phyloP scores from a whole-genome alignment of 2,329 filamentous ascomycete species.

The Trichoderma atrobrunneum region DNA sequence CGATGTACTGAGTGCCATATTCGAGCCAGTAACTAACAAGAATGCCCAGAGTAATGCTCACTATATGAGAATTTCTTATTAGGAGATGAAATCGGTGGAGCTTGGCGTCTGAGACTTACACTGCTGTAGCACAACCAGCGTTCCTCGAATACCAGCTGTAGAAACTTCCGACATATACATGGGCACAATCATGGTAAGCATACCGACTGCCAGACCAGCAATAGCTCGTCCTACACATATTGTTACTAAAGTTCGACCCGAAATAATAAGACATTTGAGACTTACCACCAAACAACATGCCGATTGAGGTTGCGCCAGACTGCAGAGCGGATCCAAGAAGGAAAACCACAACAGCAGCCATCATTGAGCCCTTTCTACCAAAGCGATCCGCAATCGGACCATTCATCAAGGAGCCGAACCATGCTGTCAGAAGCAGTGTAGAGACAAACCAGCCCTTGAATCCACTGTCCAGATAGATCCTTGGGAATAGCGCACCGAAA shows the following conservation, averaged over 20 bases:
- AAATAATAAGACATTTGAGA: not conserved
- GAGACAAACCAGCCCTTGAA: constrained; percentile 55
- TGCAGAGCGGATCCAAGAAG: constrained; percentile 45
- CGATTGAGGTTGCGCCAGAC: constrained; percentile 38
- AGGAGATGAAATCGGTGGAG: not conserved
- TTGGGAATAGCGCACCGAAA: constrained; percentile 33
- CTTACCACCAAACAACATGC: constrained; percentile 40
- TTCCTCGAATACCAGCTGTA: constrained; percentile 47
- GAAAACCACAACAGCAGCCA: constrained; percentile 36
- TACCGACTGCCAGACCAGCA: constrained; percentile 44
- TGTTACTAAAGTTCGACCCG: not conserved
- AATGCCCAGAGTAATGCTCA: constrained; percentile 43
- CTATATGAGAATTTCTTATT: not conserved
- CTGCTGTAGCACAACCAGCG: constrained; percentile 45
- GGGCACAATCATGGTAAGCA: constrained; percentile 40
- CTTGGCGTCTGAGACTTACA: constrained; percentile 21
- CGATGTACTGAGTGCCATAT: constrained; percentile 41
- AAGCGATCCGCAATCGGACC: constrained; percentile 38
- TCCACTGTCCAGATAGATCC: constrained; percentile 41
- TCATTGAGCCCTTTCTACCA: constrained; percentile 36
- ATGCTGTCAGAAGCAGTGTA: constrained; percentile 46
- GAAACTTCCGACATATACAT: constrained; percentile 49
- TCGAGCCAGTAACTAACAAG: constrained; percentile 43
- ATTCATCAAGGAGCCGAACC: constrained; percentile 47
- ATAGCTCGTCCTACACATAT: constrained; percentile 37